These are phyloP conservation scores for Xylaria longipes DNA, from an alignment of 495 filamentous ascomycete genomes.

Conservation along the genomic window DNA sequence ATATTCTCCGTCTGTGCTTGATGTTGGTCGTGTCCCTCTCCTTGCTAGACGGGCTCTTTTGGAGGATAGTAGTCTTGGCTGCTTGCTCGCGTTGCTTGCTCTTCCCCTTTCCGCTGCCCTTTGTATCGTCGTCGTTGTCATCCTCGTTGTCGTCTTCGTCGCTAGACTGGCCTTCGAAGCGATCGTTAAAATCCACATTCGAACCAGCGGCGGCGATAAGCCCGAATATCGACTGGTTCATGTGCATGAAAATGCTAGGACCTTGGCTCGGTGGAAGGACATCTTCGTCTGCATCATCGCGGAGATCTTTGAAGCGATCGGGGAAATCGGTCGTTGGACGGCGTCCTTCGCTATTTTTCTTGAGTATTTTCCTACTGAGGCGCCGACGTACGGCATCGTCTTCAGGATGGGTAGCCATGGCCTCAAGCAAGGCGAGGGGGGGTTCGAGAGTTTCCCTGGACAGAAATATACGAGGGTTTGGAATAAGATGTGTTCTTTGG, in stretches of 20 bases:
- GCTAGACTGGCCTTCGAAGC: conserved; percentile 80
- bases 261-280: conserved; percentile 66
- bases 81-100: conserved; percentile 33
- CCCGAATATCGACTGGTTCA: conserved; percentile 95
- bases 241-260: conserved; percentile 64
- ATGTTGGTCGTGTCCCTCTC: conserved; percentile 32
- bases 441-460: background rate
- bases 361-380: conserved; percentile 62
- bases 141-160: conserved; percentile 74
- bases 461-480: background rate
- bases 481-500: background rate
- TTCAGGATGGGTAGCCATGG: conserved; percentile 33
- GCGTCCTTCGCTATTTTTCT: conserved; percentile 62
- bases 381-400: conserved; percentile 38
- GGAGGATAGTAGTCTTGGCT: conserved; percentile 47
- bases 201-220: conserved; percentile 92
- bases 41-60: conserved; percentile 31
- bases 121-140: conserved; percentile 25
- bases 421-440: background rate
- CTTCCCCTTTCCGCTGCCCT: conserved; percentile 19
- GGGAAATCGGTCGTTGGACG: conserved; percentile 74
- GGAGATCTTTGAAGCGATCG: conserved; percentile 75
- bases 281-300: conserved; percentile 70
- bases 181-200: conserved; percentile 75
- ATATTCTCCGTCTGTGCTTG: conserved; percentile 63